Evolutionary conservation across 768 basidiomycete species (phyloP).

Genomic region (Mycena sanguinolenta): DNA sequence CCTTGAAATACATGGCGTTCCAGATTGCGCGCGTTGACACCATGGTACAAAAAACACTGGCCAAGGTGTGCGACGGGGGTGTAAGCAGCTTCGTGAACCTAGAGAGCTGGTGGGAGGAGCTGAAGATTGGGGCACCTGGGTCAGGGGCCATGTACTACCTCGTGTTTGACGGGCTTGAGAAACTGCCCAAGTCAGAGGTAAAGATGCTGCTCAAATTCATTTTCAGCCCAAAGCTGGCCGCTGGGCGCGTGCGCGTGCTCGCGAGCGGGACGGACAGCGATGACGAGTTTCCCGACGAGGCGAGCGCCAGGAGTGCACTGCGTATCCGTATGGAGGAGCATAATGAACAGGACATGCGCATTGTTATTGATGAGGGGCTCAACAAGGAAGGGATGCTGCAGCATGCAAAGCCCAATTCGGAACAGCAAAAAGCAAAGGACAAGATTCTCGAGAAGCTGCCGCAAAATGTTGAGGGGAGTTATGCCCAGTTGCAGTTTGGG

Average conservation of each 20-base stretch:
- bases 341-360: neutral
- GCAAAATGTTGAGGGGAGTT: neutral
- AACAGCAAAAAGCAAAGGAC: neutral
- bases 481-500: constrained; percentile 1
- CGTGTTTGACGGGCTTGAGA: constrained; percentile 8
- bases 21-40: neutral
- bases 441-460: constrained; percentile 4
- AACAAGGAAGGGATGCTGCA: neutral
- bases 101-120: neutral
- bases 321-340: neutral
- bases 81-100: neutral
- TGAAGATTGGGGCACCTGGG: neutral
- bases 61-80: neutral
- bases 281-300: neutral
- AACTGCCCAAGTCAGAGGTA: neutral
- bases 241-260: constrained; percentile 2
- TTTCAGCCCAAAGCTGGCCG: neutral
- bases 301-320: too few relatives aligned
- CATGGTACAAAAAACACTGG: neutral
- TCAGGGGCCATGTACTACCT: constrained; percentile 1
- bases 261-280: neutral
- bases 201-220: neutral
- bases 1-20: neutral
- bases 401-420: neutral
- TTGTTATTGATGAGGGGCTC: neutral